Evolutionary conservation across 805 yeast genomes (phyloP).

Genomic region (Dipodascus geniculatus): DNA sequence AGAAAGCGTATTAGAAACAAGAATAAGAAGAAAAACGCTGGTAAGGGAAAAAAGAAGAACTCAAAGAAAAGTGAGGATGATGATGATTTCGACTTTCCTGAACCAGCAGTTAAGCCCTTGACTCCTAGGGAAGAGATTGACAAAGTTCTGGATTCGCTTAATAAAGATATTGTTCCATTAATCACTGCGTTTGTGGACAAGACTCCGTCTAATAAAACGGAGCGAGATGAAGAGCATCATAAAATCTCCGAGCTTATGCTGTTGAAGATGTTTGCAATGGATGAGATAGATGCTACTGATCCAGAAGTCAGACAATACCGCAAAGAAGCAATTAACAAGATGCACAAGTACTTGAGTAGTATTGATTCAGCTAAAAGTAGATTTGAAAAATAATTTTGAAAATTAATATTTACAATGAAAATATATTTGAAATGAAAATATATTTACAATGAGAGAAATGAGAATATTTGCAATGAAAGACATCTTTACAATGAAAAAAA

Average conservation of each 20-base stretch:
- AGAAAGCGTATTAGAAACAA: neutral
- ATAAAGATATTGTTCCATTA: constrained; percentile 17
- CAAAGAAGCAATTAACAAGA: constrained; percentile 23
- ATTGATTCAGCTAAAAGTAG: neutral
- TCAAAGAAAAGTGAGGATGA: neutral
- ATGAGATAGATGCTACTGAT: constrained; percentile 25
- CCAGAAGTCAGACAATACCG: constrained; percentile 22
- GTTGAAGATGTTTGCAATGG: constrained; percentile 25
- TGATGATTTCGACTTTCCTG: constrained; percentile 1
- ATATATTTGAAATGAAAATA: too few relatives aligned
- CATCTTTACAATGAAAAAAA: too few relatives aligned
- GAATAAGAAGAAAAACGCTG: constrained; percentile 3
- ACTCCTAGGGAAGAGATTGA: constrained; percentile 19
- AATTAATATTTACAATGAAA: constrained; percentile 19
- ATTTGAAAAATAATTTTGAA: neutral
- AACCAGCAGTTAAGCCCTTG: constrained; percentile 7
- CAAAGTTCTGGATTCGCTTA: constrained; percentile 16
- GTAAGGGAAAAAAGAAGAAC: constrained; percentile 5
- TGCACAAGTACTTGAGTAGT: constrained; percentile 23
- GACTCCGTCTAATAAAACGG: constrained; percentile 14
- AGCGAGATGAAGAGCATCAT: constrained; percentile 16
- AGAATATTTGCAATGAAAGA: too few relatives aligned
- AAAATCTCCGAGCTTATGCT: constrained; percentile 24
- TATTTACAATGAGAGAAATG: too few relatives aligned
- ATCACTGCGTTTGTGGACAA: constrained; percentile 13